Conservation (phyloP, 2,329 filamentous ascomycete species). For the Reticulascus tulasneorum region DNA sequence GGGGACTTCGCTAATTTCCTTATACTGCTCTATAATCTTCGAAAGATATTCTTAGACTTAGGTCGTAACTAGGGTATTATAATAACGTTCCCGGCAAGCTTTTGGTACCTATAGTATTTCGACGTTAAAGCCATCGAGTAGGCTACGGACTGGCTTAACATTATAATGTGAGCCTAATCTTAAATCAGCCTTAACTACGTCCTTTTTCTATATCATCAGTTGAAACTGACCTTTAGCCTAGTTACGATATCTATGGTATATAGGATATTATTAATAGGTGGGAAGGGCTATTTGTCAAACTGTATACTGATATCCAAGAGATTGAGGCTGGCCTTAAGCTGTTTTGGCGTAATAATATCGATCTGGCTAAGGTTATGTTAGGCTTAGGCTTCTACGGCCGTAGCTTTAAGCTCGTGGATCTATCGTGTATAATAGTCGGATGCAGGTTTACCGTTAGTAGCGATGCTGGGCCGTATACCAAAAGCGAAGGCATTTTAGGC, state of each 20-base stretch:
- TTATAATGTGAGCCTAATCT: slow-evolving; percentile 33
- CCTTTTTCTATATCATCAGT: no score
- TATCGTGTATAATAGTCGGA: slow-evolving; percentile 13
- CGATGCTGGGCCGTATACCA: no score
- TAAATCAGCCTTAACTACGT: no score
- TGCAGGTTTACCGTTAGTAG: slow-evolving; percentile 10
- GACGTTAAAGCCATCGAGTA: slow-evolving; percentile 9
- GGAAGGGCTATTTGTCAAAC: slow-evolving; percentile 24
- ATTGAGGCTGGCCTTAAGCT: slow-evolving; percentile 34
- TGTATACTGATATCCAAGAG: slow-evolving; percentile 39
- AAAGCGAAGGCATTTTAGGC: no score
- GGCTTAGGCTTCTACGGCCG: slow-evolving; percentile 39
- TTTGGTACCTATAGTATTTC: slow-evolving; percentile 18
- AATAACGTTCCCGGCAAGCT: slow-evolving; percentile 10
- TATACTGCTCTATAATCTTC: slow-evolving; percentile 37
- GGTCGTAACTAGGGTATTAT: slow-evolving; percentile 7
- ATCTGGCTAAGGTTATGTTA: slow-evolving; percentile 33
- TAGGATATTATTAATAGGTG: slow-evolving; percentile 1
- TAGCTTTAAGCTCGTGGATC: slow-evolving; percentile 15
- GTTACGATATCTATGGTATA: background rate
- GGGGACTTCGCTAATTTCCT: slow-evolving; percentile 15
- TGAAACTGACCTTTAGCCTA: no score
- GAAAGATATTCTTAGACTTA: background rate
- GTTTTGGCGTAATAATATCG: slow-evolving; percentile 35
- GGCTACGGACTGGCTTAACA: slow-evolving; percentile 27